Conservation (phyloP, 1,139 yeast genomes). For the Diutina ranongensis region DNA sequence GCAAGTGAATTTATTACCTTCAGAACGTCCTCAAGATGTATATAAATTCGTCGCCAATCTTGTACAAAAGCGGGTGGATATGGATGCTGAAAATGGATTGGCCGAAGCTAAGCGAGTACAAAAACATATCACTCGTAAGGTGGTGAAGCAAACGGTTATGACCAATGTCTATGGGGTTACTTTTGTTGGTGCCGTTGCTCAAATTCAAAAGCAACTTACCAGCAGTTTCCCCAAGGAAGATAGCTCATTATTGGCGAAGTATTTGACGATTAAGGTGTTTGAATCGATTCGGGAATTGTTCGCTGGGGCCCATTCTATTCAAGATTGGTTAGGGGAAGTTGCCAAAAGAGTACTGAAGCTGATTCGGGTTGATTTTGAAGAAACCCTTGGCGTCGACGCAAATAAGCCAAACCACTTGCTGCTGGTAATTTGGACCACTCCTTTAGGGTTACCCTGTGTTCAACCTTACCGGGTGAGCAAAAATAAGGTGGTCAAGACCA, state of each 20-base stretch:
- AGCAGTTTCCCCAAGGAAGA: conserved; percentile 32
- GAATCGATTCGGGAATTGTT: conserved; percentile 77
- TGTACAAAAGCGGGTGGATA: conserved; percentile 48
- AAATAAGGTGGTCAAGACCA: conserved; percentile 57
- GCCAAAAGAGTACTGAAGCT: conserved; percentile 77
- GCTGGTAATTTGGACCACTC: conserved; percentile 96
- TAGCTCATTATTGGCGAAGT: conserved; percentile 40
- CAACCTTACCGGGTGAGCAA: conserved; percentile 81
- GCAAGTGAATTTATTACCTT: conserved; percentile 80
- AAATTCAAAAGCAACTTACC: conserved; percentile 58
- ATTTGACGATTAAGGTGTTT: conserved; percentile 70
- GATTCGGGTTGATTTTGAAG: conserved; percentile 49
- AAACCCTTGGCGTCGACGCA: conserved; percentile 14
- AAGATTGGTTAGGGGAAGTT: conserved; percentile 88
- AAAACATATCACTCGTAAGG: conserved; percentile 68
- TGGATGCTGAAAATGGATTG: conserved; percentile 48
- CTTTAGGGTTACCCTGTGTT: conserved; percentile 85
- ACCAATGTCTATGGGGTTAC: conserved; percentile 98
- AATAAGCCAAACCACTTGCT: conserved; percentile 58
- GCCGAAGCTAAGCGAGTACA: conserved; percentile 40
- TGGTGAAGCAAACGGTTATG: conserved; percentile 96
- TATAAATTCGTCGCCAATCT: conserved; percentile 72
- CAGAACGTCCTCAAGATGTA: conserved; percentile 84
- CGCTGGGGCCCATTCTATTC: conserved; percentile 88
- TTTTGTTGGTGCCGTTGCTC: conserved; percentile 83